Conservation (phyloP, 164 flowering plant genomes). For the Vitis labrusca region DNA sequence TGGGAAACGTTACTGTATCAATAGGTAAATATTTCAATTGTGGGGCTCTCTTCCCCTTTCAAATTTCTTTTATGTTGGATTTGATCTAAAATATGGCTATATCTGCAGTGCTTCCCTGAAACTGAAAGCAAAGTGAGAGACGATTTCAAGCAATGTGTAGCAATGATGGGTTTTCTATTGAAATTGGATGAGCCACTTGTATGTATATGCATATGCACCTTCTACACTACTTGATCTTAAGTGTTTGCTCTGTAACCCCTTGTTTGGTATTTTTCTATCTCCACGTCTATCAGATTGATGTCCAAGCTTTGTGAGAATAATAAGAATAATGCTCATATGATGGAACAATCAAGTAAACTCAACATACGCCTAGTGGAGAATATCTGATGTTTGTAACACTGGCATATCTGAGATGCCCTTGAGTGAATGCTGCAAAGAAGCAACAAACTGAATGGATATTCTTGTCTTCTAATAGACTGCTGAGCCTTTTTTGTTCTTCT, state of each 20-base stretch:
- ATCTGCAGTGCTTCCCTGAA: constrained; percentile 69
- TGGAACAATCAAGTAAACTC: no score
- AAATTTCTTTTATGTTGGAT: background rate
- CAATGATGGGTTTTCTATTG: background rate
- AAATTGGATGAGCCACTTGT: background rate
- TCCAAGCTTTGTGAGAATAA: background rate
- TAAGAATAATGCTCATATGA: no score
- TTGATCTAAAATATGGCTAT: constrained; percentile 1
- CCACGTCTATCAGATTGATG: no score
- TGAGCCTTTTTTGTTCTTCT: no score
- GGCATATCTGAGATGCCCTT: no score
- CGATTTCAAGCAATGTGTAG: background rate
- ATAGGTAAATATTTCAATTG: constrained; percentile 45
- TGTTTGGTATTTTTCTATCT: no score
- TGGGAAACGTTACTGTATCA: constrained; percentile 87
- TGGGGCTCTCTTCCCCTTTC: background rate
- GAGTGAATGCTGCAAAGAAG: no score
- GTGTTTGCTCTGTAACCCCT: no score
- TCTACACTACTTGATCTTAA: background rate
- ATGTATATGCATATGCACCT: background rate
- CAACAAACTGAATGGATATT: no score
- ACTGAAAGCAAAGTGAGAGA: constrained; percentile 56
- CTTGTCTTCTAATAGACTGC: no score
- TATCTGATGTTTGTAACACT: no score
- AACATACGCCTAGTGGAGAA: no score